Evolutionary conservation across 208 protist genomes (phyloP), one percentile per base, ranked within the genome.

Genomic region (Angomonas ambiguus): DNA sequence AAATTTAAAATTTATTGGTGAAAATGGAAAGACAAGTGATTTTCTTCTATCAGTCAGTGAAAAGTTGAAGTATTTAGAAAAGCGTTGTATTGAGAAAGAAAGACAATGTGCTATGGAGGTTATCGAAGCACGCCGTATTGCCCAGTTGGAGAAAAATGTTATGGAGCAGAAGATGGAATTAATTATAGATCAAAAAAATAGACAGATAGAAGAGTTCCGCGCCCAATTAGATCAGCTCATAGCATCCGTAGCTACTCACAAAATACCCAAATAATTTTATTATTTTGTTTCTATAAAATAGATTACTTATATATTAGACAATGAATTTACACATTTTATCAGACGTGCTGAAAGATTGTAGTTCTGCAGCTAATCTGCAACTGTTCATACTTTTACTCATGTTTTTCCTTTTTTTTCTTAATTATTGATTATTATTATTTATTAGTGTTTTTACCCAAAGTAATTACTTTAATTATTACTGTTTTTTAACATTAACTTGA

Each of bases 121-220:
- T 22, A 22, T 62, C 0, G 83, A 96, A 69, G 60, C 80, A 5
- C 72, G 71, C 53, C 77, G 87, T 28, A 57, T 89, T 31, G 76
- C 83, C 30, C 79, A 91, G 8, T 72, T 92, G 38, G 91, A 96
- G 67, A 75, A 80, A 30, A 58, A 51, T 0, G 30, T 94, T 18
- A 34, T 76, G 34, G 78, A 59, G 24, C 78, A 96, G 58, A 87
- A 88, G 49, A 67, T 69, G 13, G 67, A 91, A 33, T 69, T 93
- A 35, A 42, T 84, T 18, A n/a, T 96, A 28, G 76, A 91, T 34
- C 61, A 86, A 41, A 96, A 96, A 69, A 94, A 93, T 67, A 75
- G 82, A 35, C 85, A 96, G 68, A 93, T 96, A 35, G 71, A 82
- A 4, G 72, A 74, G 42, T 96, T 94, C 53, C 80, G 74, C 1